Conservation (phyloP, 108 stramenopile species). For the Stephanodiscus minutulus region DNA sequence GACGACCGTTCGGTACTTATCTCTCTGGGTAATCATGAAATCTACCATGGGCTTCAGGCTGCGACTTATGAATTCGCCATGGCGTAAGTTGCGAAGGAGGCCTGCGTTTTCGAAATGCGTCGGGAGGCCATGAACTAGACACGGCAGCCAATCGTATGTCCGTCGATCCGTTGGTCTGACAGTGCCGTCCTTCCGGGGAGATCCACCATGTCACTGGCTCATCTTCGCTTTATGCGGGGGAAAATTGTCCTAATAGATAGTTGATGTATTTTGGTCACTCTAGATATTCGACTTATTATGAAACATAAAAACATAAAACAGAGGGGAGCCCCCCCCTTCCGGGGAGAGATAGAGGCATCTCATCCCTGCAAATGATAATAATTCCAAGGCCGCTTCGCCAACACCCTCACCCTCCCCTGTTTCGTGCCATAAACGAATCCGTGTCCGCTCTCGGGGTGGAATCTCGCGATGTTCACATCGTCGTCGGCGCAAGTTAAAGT, state of each 20-base stretch:
- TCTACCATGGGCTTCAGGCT: no score
- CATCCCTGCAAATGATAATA: conserved; percentile 58
- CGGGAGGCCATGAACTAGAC: no score
- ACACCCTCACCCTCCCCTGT: conserved; percentile 87
- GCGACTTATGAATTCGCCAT: no score
- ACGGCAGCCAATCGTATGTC: no score
- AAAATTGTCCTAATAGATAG: no score
- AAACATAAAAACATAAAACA: neutral
- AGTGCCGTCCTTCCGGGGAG: neutral
- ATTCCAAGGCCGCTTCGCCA: conserved; percentile 83
- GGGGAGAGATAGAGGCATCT: neutral
- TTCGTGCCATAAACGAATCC: conserved; percentile 98
- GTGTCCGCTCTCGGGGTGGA: conserved; percentile 93
- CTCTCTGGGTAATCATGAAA: no score
- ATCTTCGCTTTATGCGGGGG: no score
- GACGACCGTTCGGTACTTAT: no score
- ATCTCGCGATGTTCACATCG: conserved; percentile 96
- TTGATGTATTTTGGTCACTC: no score
- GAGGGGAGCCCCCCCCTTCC: neutral
- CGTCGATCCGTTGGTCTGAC: neutral
- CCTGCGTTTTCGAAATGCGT: no score
- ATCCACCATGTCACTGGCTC: no score
- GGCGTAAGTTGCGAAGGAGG: no score
- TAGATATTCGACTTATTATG: conserved; percentile 1
- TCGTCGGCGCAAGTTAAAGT: conserved; percentile 84